Base-by-base conservation (phyloP, 371 early-diverging fungal genomes). In the Lichtheimia ornata region DNA sequence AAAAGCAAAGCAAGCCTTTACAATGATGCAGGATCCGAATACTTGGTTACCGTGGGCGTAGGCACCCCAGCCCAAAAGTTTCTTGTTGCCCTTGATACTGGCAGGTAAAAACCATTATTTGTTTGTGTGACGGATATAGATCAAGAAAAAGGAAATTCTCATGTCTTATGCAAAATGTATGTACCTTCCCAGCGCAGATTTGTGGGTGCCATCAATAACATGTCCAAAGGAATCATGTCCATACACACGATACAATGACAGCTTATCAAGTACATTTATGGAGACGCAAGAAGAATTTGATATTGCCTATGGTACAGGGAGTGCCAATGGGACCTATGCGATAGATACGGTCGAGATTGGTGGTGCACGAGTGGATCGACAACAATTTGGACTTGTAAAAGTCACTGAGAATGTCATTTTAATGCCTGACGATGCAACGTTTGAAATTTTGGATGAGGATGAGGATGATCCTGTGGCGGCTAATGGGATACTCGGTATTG, bases 401-500 rank as follows among this genome's bases (percentile, higher is more conserved):
- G 25, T 55, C 5, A 70, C 75, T 17, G 35, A 57, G 5, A 57
- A 75, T 22, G 70, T 74, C 40, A 60, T 82, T n/a, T 73, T 76
- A 17, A 66, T 67, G 14, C 59, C 67, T 12, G 58, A 45, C 35
- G 50, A 41, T 53, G 64, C 68, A 17, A 45, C 67, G 24, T 40
- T 58, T 18, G 40, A 56, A 2, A 54, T 58, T 6, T 15, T 50
- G 4, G 50, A 41, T 1, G 45, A 66, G 9, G 28, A 53, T 18
- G 35, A 35, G 9, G 17, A 30, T 35, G 52, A 45, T 11, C 43
- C 17, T 50, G 11, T n/a, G 18, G 54, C 64, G 6, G 67, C 67
- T 15, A 72, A 82, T 47, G 82, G 82, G 50, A 82, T 82, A 45
- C 61, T 79, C 2, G 82, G 82, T 5, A 50, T 82, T 11, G 82